Conservation (phyloP, 2,329 filamentous ascomycete species). For the Huntiella bhutanensis region DNA sequence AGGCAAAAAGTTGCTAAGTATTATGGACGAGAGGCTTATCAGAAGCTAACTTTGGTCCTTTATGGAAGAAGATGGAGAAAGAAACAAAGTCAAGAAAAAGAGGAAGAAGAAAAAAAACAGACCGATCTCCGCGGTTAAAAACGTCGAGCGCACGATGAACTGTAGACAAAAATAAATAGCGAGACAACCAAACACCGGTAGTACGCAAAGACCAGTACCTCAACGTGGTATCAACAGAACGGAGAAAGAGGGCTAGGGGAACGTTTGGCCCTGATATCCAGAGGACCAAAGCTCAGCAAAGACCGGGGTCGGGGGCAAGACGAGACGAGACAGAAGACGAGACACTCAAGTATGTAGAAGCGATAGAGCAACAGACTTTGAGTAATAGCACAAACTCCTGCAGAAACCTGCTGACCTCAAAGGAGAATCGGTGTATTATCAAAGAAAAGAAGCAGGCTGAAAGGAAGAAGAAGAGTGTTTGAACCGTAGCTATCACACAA, state of each 20-base stretch:
- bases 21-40: too few relatives aligned
- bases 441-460: constrained; percentile 13
- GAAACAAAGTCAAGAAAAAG: constrained; percentile 13
- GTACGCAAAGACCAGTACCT: neutral
- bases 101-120: constrained; percentile 12
- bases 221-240: constrained; percentile 10
- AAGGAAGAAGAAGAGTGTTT: neutral
- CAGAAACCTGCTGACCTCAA: constrained; percentile 71
- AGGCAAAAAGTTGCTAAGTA: too few relatives aligned
- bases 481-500: neutral
- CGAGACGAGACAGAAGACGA: constrained; percentile 11
- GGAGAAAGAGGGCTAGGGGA: constrained; percentile 3
- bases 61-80: constrained; percentile 1
- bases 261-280: constrained; percentile 8
- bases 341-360: constrained; percentile 2
- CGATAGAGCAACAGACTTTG: neutral
- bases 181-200: neutral
- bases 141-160: neutral
- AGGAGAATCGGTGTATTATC: constrained; percentile 31
- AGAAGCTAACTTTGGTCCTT: too few relatives aligned
- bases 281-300: constrained; percentile 11
- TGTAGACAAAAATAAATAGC: neutral
- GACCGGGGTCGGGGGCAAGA: constrained; percentile 9
- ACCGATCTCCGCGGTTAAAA: neutral
- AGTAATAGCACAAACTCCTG: constrained; percentile 34